Evolutionary conservation across 495 filamentous ascomycete genomes (phyloP), one percentile per base, ranked within the genome.

Genomic region (Hyaloscypha finlandica): DNA sequence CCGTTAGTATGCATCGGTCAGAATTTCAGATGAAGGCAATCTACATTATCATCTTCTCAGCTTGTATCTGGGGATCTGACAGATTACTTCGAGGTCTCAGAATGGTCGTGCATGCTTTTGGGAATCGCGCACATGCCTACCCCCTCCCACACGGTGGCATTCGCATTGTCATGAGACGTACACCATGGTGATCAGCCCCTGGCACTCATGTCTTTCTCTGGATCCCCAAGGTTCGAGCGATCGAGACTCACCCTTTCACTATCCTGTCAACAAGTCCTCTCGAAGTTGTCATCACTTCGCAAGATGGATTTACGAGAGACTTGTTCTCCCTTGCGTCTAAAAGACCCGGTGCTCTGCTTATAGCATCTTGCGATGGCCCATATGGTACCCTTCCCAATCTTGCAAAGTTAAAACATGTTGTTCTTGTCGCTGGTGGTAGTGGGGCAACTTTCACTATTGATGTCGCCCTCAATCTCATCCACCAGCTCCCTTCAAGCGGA

Each of bases 211-310:
- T 81, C 58, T 89, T 85, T 60, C 70, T 88, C 48, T 86, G 80
- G 80, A 80, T 88, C 8, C 86, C 84, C 1, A 76, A 77, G 19
- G 80, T 88, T 33, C 79, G 82, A 45, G 69, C 76, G 22, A 77
- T 85, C 30, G 81, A 88, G 68, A 85, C 82, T 8, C 86, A 89
- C 68, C 86, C 85, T 0, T 88, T 89, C 60, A 88, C 85, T 30
- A 81, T 87, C 63, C 77, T 86, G 30, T 78, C 77, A 14, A 77
- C 73, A 20, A 66, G 74, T 11, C 68, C 71, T 2, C 71, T 83
- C 4, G 52, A 88, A 70, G 84, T 88, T 33, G 75, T 86, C 11
- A 77, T 86, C 66, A 81, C 81, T 37, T 73, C 78, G 19, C 78
- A 84, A 68, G 79, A 84, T 48, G 86, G 84, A 0, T 87, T 86